phyloP scores from a whole-genome alignment of 192 early-diverging fungal species.

The Neocallimastix lanati region DNA sequence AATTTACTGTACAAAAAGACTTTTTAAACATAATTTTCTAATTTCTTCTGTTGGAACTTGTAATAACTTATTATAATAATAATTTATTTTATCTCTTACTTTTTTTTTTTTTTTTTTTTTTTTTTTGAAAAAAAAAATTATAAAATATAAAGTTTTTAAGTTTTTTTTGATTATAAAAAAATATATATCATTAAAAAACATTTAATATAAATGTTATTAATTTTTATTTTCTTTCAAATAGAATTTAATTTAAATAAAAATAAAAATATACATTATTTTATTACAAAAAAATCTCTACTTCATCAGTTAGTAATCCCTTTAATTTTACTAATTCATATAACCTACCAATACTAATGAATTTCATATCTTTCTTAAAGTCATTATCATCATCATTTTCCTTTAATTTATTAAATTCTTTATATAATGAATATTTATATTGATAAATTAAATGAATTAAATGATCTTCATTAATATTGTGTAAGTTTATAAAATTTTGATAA shows the following conservation, averaged over 20 bases:
- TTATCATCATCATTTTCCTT: not conserved
- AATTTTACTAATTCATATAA: not conserved
- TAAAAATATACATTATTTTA: too few relatives aligned
- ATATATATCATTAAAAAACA: too few relatives aligned
- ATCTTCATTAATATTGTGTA: not conserved
- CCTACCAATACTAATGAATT: not conserved
- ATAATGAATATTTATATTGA: not conserved
- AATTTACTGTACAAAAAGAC: not conserved
- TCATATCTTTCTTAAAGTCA: not conserved
- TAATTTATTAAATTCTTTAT: not conserved
- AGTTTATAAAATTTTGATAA: not conserved
- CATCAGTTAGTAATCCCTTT: not conserved
- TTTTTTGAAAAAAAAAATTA: not conserved
- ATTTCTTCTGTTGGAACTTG: not conserved
- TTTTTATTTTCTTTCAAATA: too few relatives aligned
- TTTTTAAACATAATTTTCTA: not conserved
- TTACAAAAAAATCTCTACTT: too few relatives aligned
- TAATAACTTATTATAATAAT: not conserved
- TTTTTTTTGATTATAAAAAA: too few relatives aligned
- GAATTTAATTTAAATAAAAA: too few relatives aligned
- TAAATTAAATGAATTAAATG: not conserved
- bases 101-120: not conserved
- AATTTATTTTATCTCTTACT: too few relatives aligned
- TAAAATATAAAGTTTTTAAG: too few relatives aligned
- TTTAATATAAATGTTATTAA: too few relatives aligned